Evolutionary conservation across 2,329 filamentous ascomycete genomes (phyloP).

Genomic region (Hypomyces rosellus): DNA sequence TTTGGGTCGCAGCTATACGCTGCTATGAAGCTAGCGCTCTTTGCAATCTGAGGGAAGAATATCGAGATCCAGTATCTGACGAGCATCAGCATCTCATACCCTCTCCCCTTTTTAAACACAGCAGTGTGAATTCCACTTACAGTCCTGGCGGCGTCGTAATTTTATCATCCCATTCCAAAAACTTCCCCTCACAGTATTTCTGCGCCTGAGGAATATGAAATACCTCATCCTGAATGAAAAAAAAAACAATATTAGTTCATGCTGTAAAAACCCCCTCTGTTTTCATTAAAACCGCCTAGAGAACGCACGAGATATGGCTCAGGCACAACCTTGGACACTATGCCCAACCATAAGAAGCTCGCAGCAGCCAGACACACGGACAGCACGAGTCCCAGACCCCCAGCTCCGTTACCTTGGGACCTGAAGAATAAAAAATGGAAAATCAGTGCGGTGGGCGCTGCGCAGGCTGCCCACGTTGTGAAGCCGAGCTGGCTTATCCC

Average conservation of each 20-base stretch:
- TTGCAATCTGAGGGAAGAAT: constrained; percentile 19
- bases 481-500: not conserved
- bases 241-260: constrained; percentile 12
- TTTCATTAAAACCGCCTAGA: not conserved
- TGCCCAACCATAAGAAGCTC: constrained; percentile 17
- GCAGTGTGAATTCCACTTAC: constrained; percentile 35
- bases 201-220: constrained; percentile 91
- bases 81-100: not conserved
- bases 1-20: constrained; percentile 20
- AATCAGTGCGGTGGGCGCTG: constrained; percentile 7
- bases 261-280: not conserved
- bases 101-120: too few species aligned
- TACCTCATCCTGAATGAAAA: constrained; percentile 60
- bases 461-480: constrained; percentile 6
- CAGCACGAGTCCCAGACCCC: constrained; percentile 3
- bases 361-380: constrained; percentile 14
- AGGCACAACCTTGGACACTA: constrained; percentile 32
- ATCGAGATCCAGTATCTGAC: constrained; percentile 42
- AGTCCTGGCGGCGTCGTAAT: constrained; percentile 94
- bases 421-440: constrained; percentile 3
- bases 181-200: constrained; percentile 71
- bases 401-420: not conserved
- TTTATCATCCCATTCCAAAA: constrained; percentile 84
- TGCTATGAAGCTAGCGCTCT: constrained; percentile 6
- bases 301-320: constrained; percentile 49